Evolutionary conservation across 2,329 filamentous ascomycete species (phyloP), one percentile per base, ranked within the genome.

Genomic region (Chrysosporium keratinophilum): DNA sequence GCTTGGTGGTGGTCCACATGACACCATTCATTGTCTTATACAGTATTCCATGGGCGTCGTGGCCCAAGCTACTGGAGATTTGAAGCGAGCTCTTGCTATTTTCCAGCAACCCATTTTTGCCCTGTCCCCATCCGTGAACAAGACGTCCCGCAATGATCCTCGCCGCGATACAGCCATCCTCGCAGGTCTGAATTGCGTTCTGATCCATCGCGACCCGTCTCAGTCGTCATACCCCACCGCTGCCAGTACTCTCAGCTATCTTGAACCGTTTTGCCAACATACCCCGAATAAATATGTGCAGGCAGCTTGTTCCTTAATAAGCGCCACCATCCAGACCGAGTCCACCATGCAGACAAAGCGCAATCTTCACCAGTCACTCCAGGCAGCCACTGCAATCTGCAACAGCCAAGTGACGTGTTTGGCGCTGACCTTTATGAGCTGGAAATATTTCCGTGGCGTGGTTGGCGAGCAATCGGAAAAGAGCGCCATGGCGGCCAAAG

Each of bases 401-500:
- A 95, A 95, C 65, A 81, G 81, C 31, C 86, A 94, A 59, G 84
- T 90, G 52, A 78, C 89, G n/a, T 84, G 84, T 46, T 85, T 96
- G 59, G 83, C 85, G 5, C 79, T 96, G 56, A 89, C 83, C 60
- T 83, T 93, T 59, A 94, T 96, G 85, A 85, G 86, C 50, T 82
- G 79, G 63, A 80, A 83, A 50, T 85, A 95, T 63, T 96, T 90
- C 68, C 83, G 84, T 44, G 85, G 85, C 56, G 84, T 90, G 12
- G 81, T 94, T 3, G 88, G 88, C 48, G 84, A 86, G 55, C 86
- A 90, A 67, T 84, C 85, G 0, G 76, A 87, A 56, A 89, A 89
- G 70, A 87, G 84, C 63, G 84, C 85, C 3, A 78, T 79, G 58
- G 85, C 86, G 0, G 84, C 82, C 20, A 77, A 78, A 20, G 78